Percentiles rank a stretch among this genome's conserved stretches.
Evolutionary conservation across 2,329 filamentous ascomycete species (phyloP).

Genomic region (Claviceps arundinis): DNA sequence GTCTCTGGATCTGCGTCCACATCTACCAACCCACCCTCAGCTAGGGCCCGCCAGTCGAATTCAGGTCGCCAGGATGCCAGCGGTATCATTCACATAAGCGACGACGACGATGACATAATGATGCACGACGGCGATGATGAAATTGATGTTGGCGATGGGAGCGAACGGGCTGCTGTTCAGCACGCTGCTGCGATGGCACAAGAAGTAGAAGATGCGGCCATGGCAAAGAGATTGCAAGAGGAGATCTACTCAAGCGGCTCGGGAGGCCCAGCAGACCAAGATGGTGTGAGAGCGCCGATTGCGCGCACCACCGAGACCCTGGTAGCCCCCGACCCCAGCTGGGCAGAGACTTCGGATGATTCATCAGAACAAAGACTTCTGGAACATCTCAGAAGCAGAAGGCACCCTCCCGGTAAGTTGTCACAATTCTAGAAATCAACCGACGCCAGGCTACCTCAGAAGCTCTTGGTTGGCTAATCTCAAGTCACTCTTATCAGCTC

Average conservation of each 20-base stretch:
- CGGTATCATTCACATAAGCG: conserved; percentile 57
- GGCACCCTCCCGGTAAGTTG: conserved; percentile 19
- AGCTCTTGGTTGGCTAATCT: background rate
- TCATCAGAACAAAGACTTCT: conserved; percentile 48
- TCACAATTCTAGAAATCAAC: background rate
- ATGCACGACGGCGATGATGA: conserved; percentile 21
- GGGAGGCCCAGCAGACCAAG: conserved; percentile 30
- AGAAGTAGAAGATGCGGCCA: conserved; percentile 81
- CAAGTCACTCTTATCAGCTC: conserved; percentile 1
- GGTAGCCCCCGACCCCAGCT: conserved; percentile 50
- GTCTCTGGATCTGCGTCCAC: conserved; percentile 11
- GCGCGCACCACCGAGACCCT: conserved; percentile 84
- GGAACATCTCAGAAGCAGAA: conserved; percentile 46
- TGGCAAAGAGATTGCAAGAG: conserved; percentile 83
- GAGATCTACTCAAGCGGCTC: conserved; percentile 59
- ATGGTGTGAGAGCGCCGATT: conserved; percentile 77
- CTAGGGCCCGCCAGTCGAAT: conserved; percentile 16
- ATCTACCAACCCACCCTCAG: conserved; percentile 12
- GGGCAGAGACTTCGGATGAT: conserved; percentile 29
- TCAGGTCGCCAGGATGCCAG: conserved; percentile 21
- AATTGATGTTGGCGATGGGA: conserved; percentile 22
- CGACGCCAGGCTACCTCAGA: too few species aligned
- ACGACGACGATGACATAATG: conserved; percentile 49
- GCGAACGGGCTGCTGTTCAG: conserved; percentile 26
- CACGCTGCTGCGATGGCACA: conserved; percentile 34